phyloP scores from a whole-genome alignment of 495 filamentous ascomycete genomes.

The Lasiosphaeris hirsuta region DNA sequence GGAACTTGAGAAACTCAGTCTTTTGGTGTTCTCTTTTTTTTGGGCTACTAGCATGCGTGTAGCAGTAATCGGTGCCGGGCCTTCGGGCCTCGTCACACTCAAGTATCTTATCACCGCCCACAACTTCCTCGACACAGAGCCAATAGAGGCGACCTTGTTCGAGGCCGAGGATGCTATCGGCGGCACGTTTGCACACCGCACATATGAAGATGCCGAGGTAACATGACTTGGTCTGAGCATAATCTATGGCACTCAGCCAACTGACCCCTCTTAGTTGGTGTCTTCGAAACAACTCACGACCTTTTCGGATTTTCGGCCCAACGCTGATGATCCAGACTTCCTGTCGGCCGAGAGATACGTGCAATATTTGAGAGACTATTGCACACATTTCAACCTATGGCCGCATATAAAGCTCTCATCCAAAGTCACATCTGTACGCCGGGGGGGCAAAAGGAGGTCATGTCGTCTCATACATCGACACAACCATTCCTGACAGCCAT shows the following conservation, averaged over 20 bases:
- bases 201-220: constrained; percentile 38
- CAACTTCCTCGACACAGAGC: constrained; percentile 22
- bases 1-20: too few relatives aligned
- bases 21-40: neutral
- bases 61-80: constrained; percentile 43
- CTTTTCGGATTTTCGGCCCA: constrained; percentile 39
- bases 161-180: constrained; percentile 24
- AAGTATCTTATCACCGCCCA: constrained; percentile 42
- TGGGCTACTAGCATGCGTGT: constrained; percentile 27
- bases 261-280: constrained; percentile 30
- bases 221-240: neutral
- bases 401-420: constrained; percentile 35
- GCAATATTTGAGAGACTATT: constrained; percentile 39
- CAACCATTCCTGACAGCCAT: neutral
- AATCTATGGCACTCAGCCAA: neutral
- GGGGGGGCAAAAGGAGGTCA: constrained; percentile 24
- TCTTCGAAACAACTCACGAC: constrained; percentile 40
- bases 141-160: constrained; percentile 31
- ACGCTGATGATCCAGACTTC: constrained; percentile 30
- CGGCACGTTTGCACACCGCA: constrained; percentile 30
- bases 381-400: constrained; percentile 37
- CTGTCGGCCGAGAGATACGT: constrained; percentile 28
- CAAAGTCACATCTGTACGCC: constrained; percentile 18
- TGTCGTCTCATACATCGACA: constrained; percentile 20
- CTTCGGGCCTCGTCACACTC: constrained; percentile 43